Percentiles rank a stretch among this genome's conserved stretches.
Conservation (phyloP, 2,329 filamentous ascomycete species). For the Fusarium hainanense region DNA sequence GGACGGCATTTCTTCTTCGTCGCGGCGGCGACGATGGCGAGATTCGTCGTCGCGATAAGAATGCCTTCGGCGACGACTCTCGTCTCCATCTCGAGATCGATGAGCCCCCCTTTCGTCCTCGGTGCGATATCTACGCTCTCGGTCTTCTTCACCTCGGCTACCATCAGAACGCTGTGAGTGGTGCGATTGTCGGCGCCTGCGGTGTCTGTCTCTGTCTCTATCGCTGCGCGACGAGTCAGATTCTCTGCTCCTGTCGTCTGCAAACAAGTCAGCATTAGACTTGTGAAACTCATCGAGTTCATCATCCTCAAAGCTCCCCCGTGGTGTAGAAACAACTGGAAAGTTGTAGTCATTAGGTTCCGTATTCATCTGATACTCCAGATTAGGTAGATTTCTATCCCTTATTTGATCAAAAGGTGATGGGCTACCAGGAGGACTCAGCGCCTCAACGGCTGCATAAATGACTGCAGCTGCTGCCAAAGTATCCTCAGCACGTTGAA, state of each 20-base stretch:
- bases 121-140: slow-evolving; percentile 41
- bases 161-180: slow-evolving; percentile 49
- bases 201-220: slow-evolving; percentile 55
- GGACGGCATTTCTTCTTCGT: slow-evolving; percentile 32
- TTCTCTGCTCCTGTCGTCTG: slow-evolving; percentile 62
- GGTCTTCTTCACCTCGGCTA: slow-evolving; percentile 49
- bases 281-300: slow-evolving; percentile 55
- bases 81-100: slow-evolving; percentile 38
- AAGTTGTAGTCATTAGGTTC: slow-evolving; percentile 46
- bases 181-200: slow-evolving; percentile 56
- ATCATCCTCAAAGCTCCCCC: slow-evolving; percentile 52
- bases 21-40: slow-evolving; percentile 33
- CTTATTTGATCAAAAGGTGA: slow-evolving; percentile 37
- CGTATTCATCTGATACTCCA: slow-evolving; percentile 44
- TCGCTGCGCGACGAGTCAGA: slow-evolving; percentile 51
- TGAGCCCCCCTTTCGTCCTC: slow-evolving; percentile 43
- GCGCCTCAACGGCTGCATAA: slow-evolving; percentile 61
- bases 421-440: slow-evolving; percentile 57
- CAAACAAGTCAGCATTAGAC: slow-evolving; percentile 66
- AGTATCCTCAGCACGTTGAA: slow-evolving; percentile 62
- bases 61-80: slow-evolving; percentile 42
- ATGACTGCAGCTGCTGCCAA: slow-evolving; percentile 66
- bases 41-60: slow-evolving; percentile 37
- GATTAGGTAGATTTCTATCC: slow-evolving; percentile 44
- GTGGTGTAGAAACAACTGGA: slow-evolving; percentile 49